Evolutionary conservation across 345 rosid species (phyloP).

Genomic region (Eucalyptus shirleyi): DNA sequence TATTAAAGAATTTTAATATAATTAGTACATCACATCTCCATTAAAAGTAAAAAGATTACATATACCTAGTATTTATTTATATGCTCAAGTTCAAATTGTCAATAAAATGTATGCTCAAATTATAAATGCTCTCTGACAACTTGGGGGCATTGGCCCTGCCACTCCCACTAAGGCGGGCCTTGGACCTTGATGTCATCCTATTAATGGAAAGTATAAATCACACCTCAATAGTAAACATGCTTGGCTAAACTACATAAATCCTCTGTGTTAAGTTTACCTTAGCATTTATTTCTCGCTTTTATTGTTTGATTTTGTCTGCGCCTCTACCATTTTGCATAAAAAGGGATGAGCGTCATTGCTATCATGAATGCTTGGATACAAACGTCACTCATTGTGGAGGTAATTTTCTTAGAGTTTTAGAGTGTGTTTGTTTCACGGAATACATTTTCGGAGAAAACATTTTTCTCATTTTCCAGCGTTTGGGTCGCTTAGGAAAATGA

Average conservation of each 20-base stretch:
- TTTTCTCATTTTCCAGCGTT: too few relatives aligned
- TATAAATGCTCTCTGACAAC: too few relatives aligned
- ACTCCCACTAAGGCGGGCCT: rapidly evolving
- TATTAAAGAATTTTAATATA: rapidly evolving
- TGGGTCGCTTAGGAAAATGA: too few relatives aligned
- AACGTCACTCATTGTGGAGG: neutral
- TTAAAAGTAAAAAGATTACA: too few relatives aligned
- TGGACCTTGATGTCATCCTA: too few relatives aligned
- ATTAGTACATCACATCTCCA: too few relatives aligned
- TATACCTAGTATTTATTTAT: too few relatives aligned
- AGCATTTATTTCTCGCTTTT: neutral
- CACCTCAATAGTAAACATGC: neutral
- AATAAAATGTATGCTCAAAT: too few relatives aligned
- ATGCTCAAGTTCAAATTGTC: rapidly evolving
- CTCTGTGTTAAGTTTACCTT: neutral
- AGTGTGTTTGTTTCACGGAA: too few relatives aligned
- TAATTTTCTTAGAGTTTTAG: neutral
- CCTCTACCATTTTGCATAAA: neutral
- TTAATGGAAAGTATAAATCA: too few relatives aligned
- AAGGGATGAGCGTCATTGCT: neutral
- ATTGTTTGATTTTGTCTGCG: neutral
- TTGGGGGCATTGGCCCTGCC: rapidly evolving
- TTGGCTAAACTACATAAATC: neutral
- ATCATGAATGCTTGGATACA: neutral
- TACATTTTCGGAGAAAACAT: too few relatives aligned